These are phyloP conservation scores for Dryas alaskensis DNA, from an alignment of 306 rosid species.

Conservation along the genomic window DNA sequence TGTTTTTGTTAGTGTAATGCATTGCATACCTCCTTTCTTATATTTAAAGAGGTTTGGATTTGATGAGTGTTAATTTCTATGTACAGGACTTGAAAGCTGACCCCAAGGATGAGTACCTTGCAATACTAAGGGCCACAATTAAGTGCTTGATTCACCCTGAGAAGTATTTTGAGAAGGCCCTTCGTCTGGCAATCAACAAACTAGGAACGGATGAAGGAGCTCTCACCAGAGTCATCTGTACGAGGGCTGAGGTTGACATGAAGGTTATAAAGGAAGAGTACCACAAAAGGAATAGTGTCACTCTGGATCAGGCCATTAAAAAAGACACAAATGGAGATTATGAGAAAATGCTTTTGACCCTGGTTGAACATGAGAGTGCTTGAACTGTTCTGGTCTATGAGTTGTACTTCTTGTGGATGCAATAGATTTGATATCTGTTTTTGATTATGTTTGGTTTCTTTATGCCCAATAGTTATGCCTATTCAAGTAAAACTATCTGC, in stretches of 20 bases:
- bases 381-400: not conserved
- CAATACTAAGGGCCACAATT: constrained; percentile 25
- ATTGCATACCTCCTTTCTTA: not conserved
- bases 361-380: constrained; percentile 24
- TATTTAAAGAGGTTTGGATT: not conserved
- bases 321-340: constrained; percentile 39
- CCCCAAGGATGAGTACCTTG: constrained; percentile 31
- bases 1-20: too few species aligned
- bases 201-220: constrained; percentile 43
- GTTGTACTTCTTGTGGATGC: not conserved
- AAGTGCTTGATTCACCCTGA: constrained; percentile 34
- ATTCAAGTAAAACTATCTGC: not conserved
- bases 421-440: not conserved
- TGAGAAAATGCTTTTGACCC: constrained; percentile 32
- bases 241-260: constrained; percentile 38
- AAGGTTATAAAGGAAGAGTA: constrained; percentile 28
- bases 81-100: constrained; percentile 32
- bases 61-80: not conserved
- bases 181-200: constrained; percentile 32
- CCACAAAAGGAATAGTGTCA: constrained; percentile 30
- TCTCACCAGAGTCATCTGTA: constrained; percentile 31
- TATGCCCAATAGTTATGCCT: not conserved
- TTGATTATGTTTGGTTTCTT: not conserved
- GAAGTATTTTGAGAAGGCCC: constrained; percentile 35
- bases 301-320: constrained; percentile 19